Base-by-base conservation (phyloP, 768 basidiomycete genomes). In the Tulasnella calospora region DNA sequence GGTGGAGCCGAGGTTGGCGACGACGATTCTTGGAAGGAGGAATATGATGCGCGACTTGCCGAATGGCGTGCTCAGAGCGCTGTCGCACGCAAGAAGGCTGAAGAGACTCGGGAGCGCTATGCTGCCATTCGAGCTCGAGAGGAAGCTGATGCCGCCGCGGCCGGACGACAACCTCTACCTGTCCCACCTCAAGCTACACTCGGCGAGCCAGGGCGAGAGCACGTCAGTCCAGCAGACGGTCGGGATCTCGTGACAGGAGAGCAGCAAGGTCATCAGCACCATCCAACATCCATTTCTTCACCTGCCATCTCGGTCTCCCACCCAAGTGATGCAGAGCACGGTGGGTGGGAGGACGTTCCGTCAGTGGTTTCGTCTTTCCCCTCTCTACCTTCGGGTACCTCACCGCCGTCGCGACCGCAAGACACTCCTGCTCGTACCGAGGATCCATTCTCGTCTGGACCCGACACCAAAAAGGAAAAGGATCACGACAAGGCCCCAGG, bases 61-160 rank as follows among this genome's bases (percentile, higher is more conserved):
- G 84, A 86, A 77, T 95, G 94, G 94, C 90, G 91, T 55, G 88
- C 88, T 33, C 89, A 90, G 81, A 91, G 90, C 51, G 91, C 92
- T 40, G 89, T 89, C 79, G 90, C 90, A 67, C 90, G 93, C 74
- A 86, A 89, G 82, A 93, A 91, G 83, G 92, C 93, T 12, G 93
- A 94, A 85, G 87, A 87, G 79, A 89, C 90, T 83, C 91, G 93
- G 13, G 81, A 51, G 30, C 38, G 74, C 80, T 95, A 92, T 92
- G 93, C 92, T 82, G 85, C 86, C 21, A 85, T 92, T 71, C 88
- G 94, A 57, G 87, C 86, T 41, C 85, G 85, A 44, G 90, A 92
- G 84, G 85, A 80, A 44, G 55, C 46, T 0, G 71, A 44, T 55
- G 40, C 77, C 9, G 81, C 82, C 19, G 72, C 81, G 23, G 46